phyloP scores from a whole-genome alignment of 495 filamentous ascomycete species.

The Monascus purpureus region DNA sequence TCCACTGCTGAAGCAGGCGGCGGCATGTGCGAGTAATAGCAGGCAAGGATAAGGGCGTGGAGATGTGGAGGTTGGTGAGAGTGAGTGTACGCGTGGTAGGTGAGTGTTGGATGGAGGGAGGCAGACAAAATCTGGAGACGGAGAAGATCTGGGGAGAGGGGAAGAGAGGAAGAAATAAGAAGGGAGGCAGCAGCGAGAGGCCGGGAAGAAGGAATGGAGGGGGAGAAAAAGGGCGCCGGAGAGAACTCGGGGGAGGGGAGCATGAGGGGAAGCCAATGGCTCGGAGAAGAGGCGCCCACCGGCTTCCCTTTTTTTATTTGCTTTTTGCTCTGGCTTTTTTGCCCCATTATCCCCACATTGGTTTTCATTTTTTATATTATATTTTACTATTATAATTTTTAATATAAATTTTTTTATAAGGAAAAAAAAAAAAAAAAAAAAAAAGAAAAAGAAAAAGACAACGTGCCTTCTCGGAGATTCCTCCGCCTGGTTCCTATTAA shows the following conservation, averaged over 20 bases:
- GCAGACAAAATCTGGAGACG: conserved; percentile 14
- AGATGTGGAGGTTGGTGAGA: conserved; percentile 2
- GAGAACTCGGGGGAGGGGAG: conserved; percentile 22
- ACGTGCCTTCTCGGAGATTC: too few species aligned
- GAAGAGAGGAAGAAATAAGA: conserved; percentile 10
- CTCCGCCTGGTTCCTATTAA: too few species aligned
- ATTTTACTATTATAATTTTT: background rate
- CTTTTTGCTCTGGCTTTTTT: too few species aligned
- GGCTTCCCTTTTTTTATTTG: background rate
- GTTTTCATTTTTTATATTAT: background rate
- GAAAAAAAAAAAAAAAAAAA: background rate
- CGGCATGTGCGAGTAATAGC: conserved; percentile 45
- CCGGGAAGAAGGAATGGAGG: conserved; percentile 27
- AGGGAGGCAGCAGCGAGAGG: conserved; percentile 5
- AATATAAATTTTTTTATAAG: background rate
- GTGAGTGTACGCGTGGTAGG: conserved; percentile 2
- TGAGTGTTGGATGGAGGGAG: conserved; percentile 4
- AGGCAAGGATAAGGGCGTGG: conserved; percentile 9
- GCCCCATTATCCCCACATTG: background rate
- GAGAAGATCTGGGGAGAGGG: conserved; percentile 15
- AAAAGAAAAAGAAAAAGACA: too few species aligned
- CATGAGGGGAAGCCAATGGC: conserved; percentile 19
- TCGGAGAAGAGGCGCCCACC: too few species aligned
- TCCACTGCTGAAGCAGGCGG: conserved; percentile 55
- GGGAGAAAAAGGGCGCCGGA: conserved; percentile 21